Evolutionary conservation across 257 asterid species (phyloP), one percentile per base, ranked within the genome.

Genomic region (Penstemon barbatus): DNA sequence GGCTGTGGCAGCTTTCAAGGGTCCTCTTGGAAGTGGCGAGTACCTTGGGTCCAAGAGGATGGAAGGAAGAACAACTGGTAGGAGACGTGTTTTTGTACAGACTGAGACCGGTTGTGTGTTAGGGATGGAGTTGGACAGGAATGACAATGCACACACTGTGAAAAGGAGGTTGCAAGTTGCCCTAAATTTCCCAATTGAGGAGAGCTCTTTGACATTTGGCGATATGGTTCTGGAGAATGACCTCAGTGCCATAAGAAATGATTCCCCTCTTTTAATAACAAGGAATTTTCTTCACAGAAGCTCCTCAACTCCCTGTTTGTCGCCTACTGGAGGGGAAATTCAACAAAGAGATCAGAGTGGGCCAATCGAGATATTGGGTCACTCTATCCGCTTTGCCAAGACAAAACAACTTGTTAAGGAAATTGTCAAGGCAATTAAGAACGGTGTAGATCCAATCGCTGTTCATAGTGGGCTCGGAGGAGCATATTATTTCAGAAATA

Each of bases 381-480:
- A 83, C 57, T 88, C 96, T 0, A 69, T 4, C 46, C 65, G 78
- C 66, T 82, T 85, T 74, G 63, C 80, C 64, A 82, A 81, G 72
- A 87, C 86, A 1, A 84, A 82, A 75, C 90, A 74, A 57, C 86
- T 90, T 56, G 95, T 90, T 15, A 85, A 89, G 83, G 92, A 93
- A 74, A 88, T 89, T 57, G 89, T 80, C 50, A 88, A 93, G 85
- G 99, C 86, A 4, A 81, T 88, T 61, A 88, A 90, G 74, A 79
- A 75, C 41, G 96, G 97, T 19, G 80, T 93, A 41, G 99, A 93
- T 65, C 99, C 99, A 5, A 63, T 88, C 61, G 96, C 88, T 5
- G 94, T 86, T 46, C 83, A 83, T 41, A 57, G 96, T 66, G 99
- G 99, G 72, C 97, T 93, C 66, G 99, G 99, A 53, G 99, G 99